phyloP scores from a whole-genome alignment of 148 eudicot genomes.

The Rhododendron vialii region DNA sequence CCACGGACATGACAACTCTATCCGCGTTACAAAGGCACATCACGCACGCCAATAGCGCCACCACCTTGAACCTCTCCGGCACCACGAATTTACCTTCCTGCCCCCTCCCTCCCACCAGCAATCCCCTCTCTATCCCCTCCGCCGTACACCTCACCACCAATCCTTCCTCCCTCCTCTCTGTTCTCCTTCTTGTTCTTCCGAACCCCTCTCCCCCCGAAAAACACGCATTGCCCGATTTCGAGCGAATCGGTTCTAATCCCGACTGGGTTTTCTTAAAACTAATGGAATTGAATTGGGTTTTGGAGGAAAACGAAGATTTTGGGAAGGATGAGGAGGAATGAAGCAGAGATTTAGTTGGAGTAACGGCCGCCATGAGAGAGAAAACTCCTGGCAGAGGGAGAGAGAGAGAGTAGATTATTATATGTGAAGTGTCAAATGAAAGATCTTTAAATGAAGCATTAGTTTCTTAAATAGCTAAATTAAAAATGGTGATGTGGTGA shows the following conservation, averaged over 20 bases:
- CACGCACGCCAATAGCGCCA: slow-evolving; percentile 63
- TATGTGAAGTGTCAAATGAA: not conserved
- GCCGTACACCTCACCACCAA: slow-evolving; percentile 39
- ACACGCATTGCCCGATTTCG: slow-evolving; percentile 19
- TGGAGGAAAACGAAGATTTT: slow-evolving; percentile 5
- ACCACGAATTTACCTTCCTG: slow-evolving; percentile 17
- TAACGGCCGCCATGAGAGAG: slow-evolving; percentile 13
- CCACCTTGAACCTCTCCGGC: slow-evolving; percentile 72
- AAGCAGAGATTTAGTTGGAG: not conserved
- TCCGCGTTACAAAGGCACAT: slow-evolving; percentile 89
- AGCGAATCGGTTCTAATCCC: not conserved
- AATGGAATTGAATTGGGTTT: slow-evolving; percentile 2
- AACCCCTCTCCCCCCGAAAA: slow-evolving; percentile 7
- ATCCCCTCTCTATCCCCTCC: slow-evolving; percentile 40
- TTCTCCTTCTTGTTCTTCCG: not conserved
- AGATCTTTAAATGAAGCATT: not conserved
- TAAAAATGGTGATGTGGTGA: not conserved
- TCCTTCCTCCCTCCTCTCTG: not conserved
- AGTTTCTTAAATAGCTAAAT: not conserved
- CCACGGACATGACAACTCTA: slow-evolving; percentile 90
- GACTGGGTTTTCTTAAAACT: slow-evolving; percentile 14
- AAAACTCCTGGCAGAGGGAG: not conserved
- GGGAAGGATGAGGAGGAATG: slow-evolving; percentile 8
- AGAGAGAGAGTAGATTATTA: not conserved
- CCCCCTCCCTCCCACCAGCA: slow-evolving; percentile 20